A percentile compares a stretch with the other conserved stretches of the same genome.
Evolutionary conservation across 1,284 basidiomycete genomes (phyloP).

Genomic region (Boletellus deceptivus): DNA sequence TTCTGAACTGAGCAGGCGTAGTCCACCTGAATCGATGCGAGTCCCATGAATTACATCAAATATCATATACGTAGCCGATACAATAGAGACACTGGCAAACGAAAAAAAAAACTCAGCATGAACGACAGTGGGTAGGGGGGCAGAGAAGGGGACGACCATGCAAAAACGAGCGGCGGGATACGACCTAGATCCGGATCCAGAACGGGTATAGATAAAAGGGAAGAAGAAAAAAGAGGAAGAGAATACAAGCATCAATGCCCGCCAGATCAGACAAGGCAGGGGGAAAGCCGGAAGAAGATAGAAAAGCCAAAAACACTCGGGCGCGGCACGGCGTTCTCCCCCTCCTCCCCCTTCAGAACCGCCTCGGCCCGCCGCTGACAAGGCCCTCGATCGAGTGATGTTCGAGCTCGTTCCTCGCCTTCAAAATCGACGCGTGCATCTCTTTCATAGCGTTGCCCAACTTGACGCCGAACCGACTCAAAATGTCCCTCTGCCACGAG

Average conservation of each 20-base stretch:
- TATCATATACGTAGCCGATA: slow-evolving; percentile 31
- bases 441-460: slow-evolving; percentile 95
- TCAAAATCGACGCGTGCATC: slow-evolving; percentile 88
- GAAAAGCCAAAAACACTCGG: background rate
- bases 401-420: slow-evolving; percentile 93
- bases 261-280: too few species aligned
- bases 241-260: background rate
- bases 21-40: background rate
- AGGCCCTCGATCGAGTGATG: slow-evolving; percentile 69
- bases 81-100: slow-evolving; percentile 24
- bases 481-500: slow-evolving; percentile 93
- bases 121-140: slow-evolving; percentile 5
- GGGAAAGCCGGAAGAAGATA: background rate
- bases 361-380: slow-evolving; percentile 45
- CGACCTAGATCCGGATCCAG: slow-evolving; percentile 19
- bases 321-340: too few species aligned
- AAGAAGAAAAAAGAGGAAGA: background rate
- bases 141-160: too few species aligned
- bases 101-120: too few species aligned
- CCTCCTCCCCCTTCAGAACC: slow-evolving; percentile 32
- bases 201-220: slow-evolving; percentile 9
- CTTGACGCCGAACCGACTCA: slow-evolving; percentile 89
- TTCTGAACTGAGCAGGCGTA: too few species aligned
- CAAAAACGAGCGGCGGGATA: slow-evolving; percentile 7
- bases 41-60: slow-evolving; percentile 26